Percentiles rank a stretch among this genome's conserved stretches.
phyloP scores from a whole-genome alignment of 1,284 basidiomycete genomes.

The Moniliella sp. region DNA sequence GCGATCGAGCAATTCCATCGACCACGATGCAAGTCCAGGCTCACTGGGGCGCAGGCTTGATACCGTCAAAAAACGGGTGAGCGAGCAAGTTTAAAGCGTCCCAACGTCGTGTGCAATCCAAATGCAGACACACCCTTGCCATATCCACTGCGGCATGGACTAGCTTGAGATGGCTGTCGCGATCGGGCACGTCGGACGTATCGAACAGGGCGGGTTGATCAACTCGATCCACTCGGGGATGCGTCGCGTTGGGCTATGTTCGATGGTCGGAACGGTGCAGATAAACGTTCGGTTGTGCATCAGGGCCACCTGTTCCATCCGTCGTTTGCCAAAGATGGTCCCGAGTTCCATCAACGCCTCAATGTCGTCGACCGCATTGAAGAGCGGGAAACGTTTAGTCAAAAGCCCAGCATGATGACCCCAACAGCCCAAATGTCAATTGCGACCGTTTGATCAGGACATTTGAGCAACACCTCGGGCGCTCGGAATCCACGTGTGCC shows the following conservation, averaged over 20 bases:
- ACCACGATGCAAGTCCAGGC: neutral
- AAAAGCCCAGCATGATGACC: conserved; percentile 72
- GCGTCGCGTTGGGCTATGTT: neutral
- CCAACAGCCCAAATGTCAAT: conserved; percentile 92
- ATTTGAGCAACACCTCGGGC: conserved; percentile 87
- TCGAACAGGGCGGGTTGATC: conserved; percentile 19
- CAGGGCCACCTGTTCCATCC: conserved; percentile 66
- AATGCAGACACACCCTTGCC: conserved; percentile 16
- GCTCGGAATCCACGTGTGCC: conserved; percentile 90
- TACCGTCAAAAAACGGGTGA: conserved; percentile 27
- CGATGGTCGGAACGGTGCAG: neutral
- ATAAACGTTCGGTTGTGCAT: conserved; percentile 45
- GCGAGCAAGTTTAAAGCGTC: conserved; percentile 15
- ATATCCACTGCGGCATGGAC: conserved; percentile 23
- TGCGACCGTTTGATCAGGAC: conserved; percentile 74
- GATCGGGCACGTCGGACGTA: conserved; percentile 14
- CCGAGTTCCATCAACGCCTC: conserved; percentile 90
- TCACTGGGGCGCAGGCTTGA: too few relatives aligned
- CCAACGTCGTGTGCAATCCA: conserved; percentile 24
- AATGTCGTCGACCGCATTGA: conserved; percentile 79
- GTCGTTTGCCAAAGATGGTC: conserved; percentile 57
- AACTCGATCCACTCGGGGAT: conserved; percentile 20
- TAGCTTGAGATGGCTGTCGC: conserved; percentile 11
- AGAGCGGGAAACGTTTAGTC: conserved; percentile 81
- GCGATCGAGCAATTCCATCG: too few relatives aligned